Conservation (phyloP, 2,329 filamentous ascomycete genomes). For the Gremmenia infestans region DNA sequence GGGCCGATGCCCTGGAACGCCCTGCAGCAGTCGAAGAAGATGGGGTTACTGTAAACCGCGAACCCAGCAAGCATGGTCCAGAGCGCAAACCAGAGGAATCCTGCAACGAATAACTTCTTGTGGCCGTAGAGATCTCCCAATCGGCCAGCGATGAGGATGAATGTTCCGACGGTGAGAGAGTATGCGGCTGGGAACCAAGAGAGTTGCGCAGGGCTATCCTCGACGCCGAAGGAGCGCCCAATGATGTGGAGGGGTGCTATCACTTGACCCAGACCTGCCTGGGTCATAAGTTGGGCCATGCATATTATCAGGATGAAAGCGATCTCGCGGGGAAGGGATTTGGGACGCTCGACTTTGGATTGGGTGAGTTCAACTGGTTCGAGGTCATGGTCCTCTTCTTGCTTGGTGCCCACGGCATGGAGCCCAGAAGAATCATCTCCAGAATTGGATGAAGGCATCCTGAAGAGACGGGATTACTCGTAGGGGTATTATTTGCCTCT, state of each 20-base stretch:
- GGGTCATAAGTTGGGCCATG: constrained; percentile 42
- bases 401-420: background rate
- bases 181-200: constrained; percentile 55
- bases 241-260: constrained; percentile 45
- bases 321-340: background rate
- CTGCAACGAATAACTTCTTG: constrained; percentile 41
- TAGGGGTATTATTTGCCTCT: too few species aligned
- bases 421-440: background rate
- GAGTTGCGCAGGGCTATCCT: constrained; percentile 37
- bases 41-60: constrained; percentile 7
- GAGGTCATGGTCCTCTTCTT: background rate
- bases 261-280: constrained; percentile 41
- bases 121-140: constrained; percentile 49
- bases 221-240: constrained; percentile 39
- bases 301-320: constrained; percentile 29
- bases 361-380: background rate
- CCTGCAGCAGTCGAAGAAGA: constrained; percentile 42
- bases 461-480: background rate
- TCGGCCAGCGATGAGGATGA: constrained; percentile 47
- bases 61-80: constrained; percentile 21
- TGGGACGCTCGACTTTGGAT: background rate
- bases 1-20: constrained; percentile 50
- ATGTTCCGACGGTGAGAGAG: constrained; percentile 46
- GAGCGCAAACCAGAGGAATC: constrained; percentile 34
- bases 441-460: background rate